A percentile compares a stretch with the other conserved stretches of the same genome.
These are phyloP conservation scores for Pseudocercospora vitis DNA, from an alignment of 2,329 filamentous ascomycete species.

Conservation along the genomic window DNA sequence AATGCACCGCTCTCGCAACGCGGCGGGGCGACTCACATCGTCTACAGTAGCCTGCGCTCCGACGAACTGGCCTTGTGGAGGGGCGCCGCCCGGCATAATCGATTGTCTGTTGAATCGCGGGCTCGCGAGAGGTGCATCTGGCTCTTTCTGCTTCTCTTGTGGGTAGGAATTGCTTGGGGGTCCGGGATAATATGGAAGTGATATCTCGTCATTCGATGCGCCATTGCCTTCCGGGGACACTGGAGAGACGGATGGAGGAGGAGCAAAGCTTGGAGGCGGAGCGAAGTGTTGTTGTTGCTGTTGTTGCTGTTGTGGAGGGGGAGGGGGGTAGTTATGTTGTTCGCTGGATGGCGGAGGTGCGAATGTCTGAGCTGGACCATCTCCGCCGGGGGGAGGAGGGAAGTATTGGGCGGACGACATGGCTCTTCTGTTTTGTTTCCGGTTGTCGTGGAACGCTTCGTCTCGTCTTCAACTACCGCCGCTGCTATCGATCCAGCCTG, in stretches of 20 bases:
- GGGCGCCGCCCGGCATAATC: constrained; percentile 41
- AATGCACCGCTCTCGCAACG: not conserved
- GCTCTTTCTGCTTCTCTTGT: constrained; percentile 36
- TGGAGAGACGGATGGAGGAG: constrained; percentile 31
- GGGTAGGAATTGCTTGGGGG: constrained; percentile 39
- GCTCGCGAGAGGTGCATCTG: constrained; percentile 23
- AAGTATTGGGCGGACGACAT: constrained; percentile 13
- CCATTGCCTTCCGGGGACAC: constrained; percentile 33
- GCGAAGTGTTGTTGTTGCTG: constrained; percentile 32
- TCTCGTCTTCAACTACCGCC: too few relatives aligned
- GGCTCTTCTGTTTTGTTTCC: not conserved
- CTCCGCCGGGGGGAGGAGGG: constrained; percentile 11
- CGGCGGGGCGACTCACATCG: constrained; percentile 57
- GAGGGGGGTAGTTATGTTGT: constrained; percentile 31
- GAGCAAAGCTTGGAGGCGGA: constrained; percentile 31
- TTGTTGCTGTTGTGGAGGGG: constrained; percentile 17
- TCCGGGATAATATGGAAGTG: constrained; percentile 39
- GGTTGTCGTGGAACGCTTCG: not conserved
- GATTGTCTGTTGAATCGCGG: constrained; percentile 34
- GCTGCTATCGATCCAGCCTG: too few relatives aligned
- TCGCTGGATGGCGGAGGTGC: constrained; percentile 15
- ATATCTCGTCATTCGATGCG: constrained; percentile 26
- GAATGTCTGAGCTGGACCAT: constrained; percentile 1
- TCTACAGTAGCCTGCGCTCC: constrained; percentile 65
- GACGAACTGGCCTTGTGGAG: constrained; percentile 58